Evolutionary conservation across 2,329 filamentous ascomycete genomes (phyloP).

Genomic region (Pyrenophora graminea): DNA sequence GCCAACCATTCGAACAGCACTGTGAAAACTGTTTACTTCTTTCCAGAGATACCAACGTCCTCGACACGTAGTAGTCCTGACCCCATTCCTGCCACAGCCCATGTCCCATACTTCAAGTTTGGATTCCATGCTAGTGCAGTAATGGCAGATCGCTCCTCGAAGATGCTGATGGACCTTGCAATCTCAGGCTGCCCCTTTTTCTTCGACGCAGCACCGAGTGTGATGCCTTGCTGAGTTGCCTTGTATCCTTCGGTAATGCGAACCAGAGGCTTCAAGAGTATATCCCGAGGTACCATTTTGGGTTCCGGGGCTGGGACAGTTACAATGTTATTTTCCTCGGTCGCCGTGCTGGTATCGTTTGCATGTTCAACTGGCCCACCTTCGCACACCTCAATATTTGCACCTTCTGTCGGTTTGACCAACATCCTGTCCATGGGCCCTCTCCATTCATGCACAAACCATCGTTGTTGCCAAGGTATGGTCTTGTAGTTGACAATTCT

Average conservation of each 20-base stretch:
- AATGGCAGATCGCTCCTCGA: slow-evolving; percentile 51
- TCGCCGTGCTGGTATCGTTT: background rate
- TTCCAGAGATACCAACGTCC: slow-evolving; percentile 46
- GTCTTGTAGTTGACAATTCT: slow-evolving; percentile 57
- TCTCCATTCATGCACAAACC: slow-evolving; percentile 64
- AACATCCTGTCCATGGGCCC: slow-evolving; percentile 20
- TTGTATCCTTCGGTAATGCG: slow-evolving; percentile 52
- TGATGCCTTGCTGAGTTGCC: slow-evolving; percentile 32
- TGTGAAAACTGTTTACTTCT: background rate
- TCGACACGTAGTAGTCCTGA: slow-evolving; percentile 56
- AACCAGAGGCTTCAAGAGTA: slow-evolving; percentile 31
- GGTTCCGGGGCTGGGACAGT: background rate
- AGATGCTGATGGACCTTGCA: slow-evolving; percentile 47
- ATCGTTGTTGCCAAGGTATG: slow-evolving; percentile 58
- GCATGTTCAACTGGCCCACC: slow-evolving; percentile 1
- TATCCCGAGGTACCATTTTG: slow-evolving; percentile 10
- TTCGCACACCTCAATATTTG: slow-evolving; percentile 5
- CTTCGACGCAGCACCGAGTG: slow-evolving; percentile 24
- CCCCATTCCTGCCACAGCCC: slow-evolving; percentile 56
- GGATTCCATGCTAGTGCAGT: slow-evolving; percentile 56
- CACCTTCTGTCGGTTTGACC: background rate
- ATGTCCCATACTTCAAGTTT: slow-evolving; percentile 54
- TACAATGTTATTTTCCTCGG: background rate
- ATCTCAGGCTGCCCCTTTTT: slow-evolving; percentile 27
- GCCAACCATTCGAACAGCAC: background rate